Base-by-base conservation (phyloP, 805 yeast species). In the Candida mattraensis region DNA sequence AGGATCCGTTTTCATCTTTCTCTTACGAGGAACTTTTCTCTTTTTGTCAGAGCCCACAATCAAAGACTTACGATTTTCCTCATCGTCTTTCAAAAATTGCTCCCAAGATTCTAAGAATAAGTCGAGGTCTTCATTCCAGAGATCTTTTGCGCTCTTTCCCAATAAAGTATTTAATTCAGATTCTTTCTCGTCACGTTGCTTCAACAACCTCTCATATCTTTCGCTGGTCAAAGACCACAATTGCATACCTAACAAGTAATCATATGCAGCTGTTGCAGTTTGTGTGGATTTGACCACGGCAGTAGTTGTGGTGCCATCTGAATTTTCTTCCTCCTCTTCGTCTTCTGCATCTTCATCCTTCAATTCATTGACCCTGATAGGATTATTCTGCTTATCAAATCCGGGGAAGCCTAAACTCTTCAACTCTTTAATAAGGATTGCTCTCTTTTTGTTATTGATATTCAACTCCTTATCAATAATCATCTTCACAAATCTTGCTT, bases 221-320 rank as follows among this genome's bases (percentile, higher is more conserved):
- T 93, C 99, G 40, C 72, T 73, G 0, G 99, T 91, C 55, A 93
- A 75, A 24, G 96, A 83, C 93, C 96, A 87, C 46, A 93, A 80
- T 22, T 88, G 77, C 96, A 93, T 85, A 35, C 93, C 94, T 35
- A 93, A 69, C 45, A 93, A 69, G 51, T 93, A 93, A 53, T 93
- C 98, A 60, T 78, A 91, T 5, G 81, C 70, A 7, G 87, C 76
- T 33, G 72, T 70, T 11, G 75, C 63, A 16, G 78, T 82, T 32
- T 69, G 72, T 27, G 53, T 54, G 33, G 58, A 58, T 15, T 54
- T 54, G 16, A 59, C 57, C n/a, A 76, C 73, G 15, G 58, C 61
- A 35, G 67, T 70, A 54, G 68, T 60, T 30, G 67, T 69, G n/a
- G 46, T 18, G 19, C 65, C 61, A 3, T 54, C 60, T n/a, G 49